Base-by-base conservation (phyloP, 139 green algal species). In the Volvox reticuliferus region DNA sequence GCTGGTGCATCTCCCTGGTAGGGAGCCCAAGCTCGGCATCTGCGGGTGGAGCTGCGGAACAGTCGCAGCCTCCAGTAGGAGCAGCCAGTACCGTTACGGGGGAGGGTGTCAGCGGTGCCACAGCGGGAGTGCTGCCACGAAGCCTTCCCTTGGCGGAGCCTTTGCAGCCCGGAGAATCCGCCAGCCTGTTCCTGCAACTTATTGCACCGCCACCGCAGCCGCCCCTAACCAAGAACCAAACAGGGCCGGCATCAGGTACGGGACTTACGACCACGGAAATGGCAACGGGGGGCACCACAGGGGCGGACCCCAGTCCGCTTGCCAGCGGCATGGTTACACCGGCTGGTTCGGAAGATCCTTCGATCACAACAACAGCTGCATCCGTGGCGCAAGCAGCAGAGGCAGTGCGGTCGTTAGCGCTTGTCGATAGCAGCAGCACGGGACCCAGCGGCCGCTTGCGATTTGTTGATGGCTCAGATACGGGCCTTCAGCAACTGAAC, bases 81-180 rank as follows among this genome's bases (percentile, higher is more conserved):
- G 12, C 50, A 24, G 32, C 82, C 12, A 22, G 63, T 5, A 26
- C 83, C 33, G 24, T 14, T 6, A 37, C 22, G 26, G 36, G 76
- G 37, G 62, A 61, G 50, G 24, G 26, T 32, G 35, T 36, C 33
- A 28, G 37, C 24, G 78, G 36, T 17, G 62, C 63, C 67, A 68
- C 50, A 5, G 30, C 44, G 36, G 67, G 20, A 36, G 50, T 26
- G 22, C 33, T 24, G 65, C 78, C 69, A 30, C 71, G 80, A 0
- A 88, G 80, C 79, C 55, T 91, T 30, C 88, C 79, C 26, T 63
- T 95, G 86, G 75, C 93, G 28, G 63, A 93, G 44, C 65, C 35
- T 30, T 61, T 95, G 75, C n/a, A 88, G 28, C 63, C 93, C 22
- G 91, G 93, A 28, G 91, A 95, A 26, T 77, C 88, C 61, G 80